Evolutionary conservation across 805 yeast species (phyloP), one percentile per base, ranked within the genome.

Genomic region (Lipomyces spencermartinsiae): DNA sequence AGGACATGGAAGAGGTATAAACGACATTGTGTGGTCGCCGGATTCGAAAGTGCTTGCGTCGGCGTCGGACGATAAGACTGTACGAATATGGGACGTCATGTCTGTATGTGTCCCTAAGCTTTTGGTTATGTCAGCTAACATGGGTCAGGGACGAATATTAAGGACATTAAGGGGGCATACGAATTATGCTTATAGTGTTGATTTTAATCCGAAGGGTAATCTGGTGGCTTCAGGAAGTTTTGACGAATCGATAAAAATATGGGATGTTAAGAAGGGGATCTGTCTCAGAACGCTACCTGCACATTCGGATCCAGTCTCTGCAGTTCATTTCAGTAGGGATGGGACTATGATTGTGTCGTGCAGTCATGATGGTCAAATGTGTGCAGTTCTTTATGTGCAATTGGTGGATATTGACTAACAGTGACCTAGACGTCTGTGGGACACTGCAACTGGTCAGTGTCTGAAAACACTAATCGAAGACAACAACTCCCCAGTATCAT

Each of bases 371-470:
- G 99, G 99, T 2, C 83, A 92, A 72, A 89, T 94, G 72, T 68
- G 43, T 57, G 73, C 51, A 14, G 16, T 25, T 10, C 10, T 7
- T 25, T 61, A 8, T 19, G 35, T 10, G 49, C 4, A 6, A 43
- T 16, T 16, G 25, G 19, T 4, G 53, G 84, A 29, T 4, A n/a
- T 29, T n/a, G 19, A 25, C 14, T 25, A 46, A 55, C 35, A n/a
- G 16, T 54, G 12, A 49, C 14, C 6, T 37, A 71, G 65, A 33
- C 82, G 99, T 61, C 80, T 94, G 19, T 94, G 96, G 82, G 98
- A 93, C 76, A 85, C 93, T 22, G 89, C 86, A 59, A 85, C 96
- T 0, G 98, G 98, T 4, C 97, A 93, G 73, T 94, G 98, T 80
- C 81, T 94, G 73, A 91, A 93, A 75, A 95, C 98, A 0, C 78